Conservation (phyloP, 805 yeast species). For the Debaryomyces prosopidis region DNA sequence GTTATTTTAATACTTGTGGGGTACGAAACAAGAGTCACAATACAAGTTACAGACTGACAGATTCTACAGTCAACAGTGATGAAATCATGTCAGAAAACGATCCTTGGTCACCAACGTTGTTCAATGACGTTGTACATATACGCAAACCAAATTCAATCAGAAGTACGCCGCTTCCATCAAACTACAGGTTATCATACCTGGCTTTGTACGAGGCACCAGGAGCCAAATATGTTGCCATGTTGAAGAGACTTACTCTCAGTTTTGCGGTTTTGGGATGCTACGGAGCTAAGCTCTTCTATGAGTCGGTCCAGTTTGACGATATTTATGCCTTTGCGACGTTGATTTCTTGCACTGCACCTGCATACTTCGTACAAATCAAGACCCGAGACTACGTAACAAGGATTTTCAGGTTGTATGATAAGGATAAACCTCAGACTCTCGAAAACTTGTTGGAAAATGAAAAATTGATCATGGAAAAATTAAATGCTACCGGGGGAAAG, state of each 20-base stretch:
- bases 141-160: constrained; percentile 42
- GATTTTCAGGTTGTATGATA: constrained; percentile 68
- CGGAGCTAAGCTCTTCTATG: constrained; percentile 58
- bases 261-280: constrained; percentile 61
- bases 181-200: constrained; percentile 55
- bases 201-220: constrained; percentile 69
- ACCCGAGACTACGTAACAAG: constrained; percentile 70
- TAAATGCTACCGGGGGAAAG: constrained; percentile 65
- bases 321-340: constrained; percentile 46
- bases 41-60: constrained; percentile 22
- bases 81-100: constrained; percentile 42
- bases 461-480: constrained; percentile 63
- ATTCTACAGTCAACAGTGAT: constrained; percentile 40
- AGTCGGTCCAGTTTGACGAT: constrained; percentile 54
- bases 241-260: constrained; percentile 63
- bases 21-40: constrained; percentile 11
- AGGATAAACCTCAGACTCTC: constrained; percentile 60
- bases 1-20: neutral
- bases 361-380: constrained; percentile 48
- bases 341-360: constrained; percentile 56
- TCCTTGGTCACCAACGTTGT: constrained; percentile 47
- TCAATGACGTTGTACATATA: constrained; percentile 44
- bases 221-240: constrained; percentile 57
- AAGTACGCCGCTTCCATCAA: constrained; percentile 48
- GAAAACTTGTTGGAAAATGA: constrained; percentile 65